Evolutionary conservation across 257 asterid genomes (phyloP), one percentile per base, ranked within the genome.

Genomic region (Catharanthus roseus): DNA sequence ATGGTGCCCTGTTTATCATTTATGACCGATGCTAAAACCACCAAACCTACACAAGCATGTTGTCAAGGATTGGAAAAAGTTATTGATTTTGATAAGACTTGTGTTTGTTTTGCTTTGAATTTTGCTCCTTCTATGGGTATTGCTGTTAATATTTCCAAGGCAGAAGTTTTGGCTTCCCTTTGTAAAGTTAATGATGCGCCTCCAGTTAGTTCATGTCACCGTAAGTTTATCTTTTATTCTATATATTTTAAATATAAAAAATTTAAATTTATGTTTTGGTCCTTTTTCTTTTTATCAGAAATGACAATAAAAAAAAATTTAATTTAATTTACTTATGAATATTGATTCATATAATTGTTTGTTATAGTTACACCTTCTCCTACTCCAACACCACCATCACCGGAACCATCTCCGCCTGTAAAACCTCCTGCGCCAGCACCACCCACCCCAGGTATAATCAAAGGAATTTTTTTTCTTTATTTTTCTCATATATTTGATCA

Each of bases 121-220:
- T 0, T 1, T 18, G 68, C 77, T 51, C 64, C 69, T 23, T 10
- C 1, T 16, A 10, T 72, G 47, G 83, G 80, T 10, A 3, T 72
- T 9, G 7, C 12, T 6, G 21, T 79, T 23, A 61, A 79, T 21
- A 26, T 75, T 6, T 60, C 72, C 0, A 72, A 54, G 50, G 83
- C 79, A 2, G 57, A 13, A 1, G 18, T 28, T 0, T 33, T 79
- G 51, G 78, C 80, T 47, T 34, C 70, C 16, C 70, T 45, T 44
- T 79, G 83, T 57, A 50, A 51, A 0, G 26, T 79, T 11, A n/a
- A n/a, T n/a, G 11, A 66, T 1, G 67, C 77, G 28, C 80, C 83
- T 41, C 60, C 80, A 1, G 29, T 67, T 13, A 70, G 57, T 45
- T 34, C 23, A 10, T 79, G 83, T 47, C 45, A 68, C 13, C 2